A percentile compares a stretch with the other conserved stretches of the same genome.
These are phyloP conservation scores for Hyphodiscus sp. DNA, from an alignment of 2,329 filamentous ascomycete genomes.

Conservation along the genomic window DNA sequence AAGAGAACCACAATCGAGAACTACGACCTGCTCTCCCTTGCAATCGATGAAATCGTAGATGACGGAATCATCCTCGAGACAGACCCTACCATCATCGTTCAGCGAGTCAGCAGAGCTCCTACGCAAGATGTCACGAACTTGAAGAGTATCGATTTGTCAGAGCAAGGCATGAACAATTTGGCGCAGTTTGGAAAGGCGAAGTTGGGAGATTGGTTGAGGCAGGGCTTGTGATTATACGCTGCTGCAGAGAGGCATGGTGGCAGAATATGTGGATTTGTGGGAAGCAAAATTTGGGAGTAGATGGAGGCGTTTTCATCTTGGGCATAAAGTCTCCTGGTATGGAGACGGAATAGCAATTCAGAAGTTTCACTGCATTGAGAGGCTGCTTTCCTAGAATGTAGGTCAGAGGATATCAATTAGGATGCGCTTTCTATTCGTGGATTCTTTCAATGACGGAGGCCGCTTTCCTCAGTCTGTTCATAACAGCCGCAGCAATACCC, in stretches of 20 bases:
- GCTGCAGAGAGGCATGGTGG: neutral
- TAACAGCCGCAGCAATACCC: slow-evolving; percentile 79
- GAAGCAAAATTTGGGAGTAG: neutral
- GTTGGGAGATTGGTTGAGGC: slow-evolving; percentile 82
- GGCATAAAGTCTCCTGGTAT: neutral
- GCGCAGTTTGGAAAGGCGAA: slow-evolving; percentile 92
- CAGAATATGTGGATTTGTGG: slow-evolving; percentile 1
- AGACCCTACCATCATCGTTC: slow-evolving; percentile 88
- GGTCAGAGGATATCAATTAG: neutral
- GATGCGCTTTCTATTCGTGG: neutral
- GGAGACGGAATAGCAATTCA: neutral
- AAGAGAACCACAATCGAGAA: slow-evolving; percentile 98
- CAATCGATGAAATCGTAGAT: slow-evolving; percentile 92
- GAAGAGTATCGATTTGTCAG: slow-evolving; percentile 90
- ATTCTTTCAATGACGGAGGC: slow-evolving; percentile 42
- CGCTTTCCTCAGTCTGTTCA: slow-evolving; percentile 77
- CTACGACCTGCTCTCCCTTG: slow-evolving; percentile 91
- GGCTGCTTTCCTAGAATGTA: neutral
- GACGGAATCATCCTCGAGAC: slow-evolving; percentile 97
- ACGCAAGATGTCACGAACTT: slow-evolving; percentile 81
- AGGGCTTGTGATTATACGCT: slow-evolving; percentile 55
- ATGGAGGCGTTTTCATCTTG: neutral
- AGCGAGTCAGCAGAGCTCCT: slow-evolving; percentile 86
- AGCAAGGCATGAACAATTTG: slow-evolving; percentile 90
- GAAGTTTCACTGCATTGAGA: neutral